Percentiles rank a stretch among this genome's conserved stretches.
These are phyloP conservation scores for Trifolium repens DNA, from an alignment of 306 rosid genomes.

Conservation along the genomic window DNA sequence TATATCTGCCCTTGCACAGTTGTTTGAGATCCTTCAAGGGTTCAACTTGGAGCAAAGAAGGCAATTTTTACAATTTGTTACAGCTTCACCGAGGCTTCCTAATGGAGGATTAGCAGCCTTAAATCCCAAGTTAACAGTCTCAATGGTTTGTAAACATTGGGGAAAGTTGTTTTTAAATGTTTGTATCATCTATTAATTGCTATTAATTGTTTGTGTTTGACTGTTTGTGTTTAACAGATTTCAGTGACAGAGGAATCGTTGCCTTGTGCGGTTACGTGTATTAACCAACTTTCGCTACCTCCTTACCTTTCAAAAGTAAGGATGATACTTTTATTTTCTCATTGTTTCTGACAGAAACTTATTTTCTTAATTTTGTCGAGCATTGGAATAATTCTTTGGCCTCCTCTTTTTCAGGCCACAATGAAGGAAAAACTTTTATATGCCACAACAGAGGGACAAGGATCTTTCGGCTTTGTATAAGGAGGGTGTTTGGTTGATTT, in stretches of 20 bases:
- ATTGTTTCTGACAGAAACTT: neutral
- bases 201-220: no score
- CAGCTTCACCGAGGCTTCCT: constrained; percentile 91
- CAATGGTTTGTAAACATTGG: no score
- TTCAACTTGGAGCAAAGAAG: no score
- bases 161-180: no score
- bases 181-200: no score
- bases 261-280: neutral
- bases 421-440: neutral
- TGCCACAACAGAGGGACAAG: neutral
- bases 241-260: neutral
- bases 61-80: constrained; percentile 91
- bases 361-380: neutral
- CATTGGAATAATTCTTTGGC: no score
- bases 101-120: constrained; percentile 79
- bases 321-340: neutral
- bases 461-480: neutral
- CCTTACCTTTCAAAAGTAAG: neutral
- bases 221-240: neutral
- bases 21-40: constrained; percentile 31
- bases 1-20: constrained; percentile 43
- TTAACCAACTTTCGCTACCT: neutral
- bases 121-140: neutral
- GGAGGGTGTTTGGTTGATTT: constrained; percentile 1
- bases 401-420: neutral